Evolutionary conservation across 2,329 filamentous ascomycete species (phyloP).

Genomic region (Pseudogymnoascus sp.): DNA sequence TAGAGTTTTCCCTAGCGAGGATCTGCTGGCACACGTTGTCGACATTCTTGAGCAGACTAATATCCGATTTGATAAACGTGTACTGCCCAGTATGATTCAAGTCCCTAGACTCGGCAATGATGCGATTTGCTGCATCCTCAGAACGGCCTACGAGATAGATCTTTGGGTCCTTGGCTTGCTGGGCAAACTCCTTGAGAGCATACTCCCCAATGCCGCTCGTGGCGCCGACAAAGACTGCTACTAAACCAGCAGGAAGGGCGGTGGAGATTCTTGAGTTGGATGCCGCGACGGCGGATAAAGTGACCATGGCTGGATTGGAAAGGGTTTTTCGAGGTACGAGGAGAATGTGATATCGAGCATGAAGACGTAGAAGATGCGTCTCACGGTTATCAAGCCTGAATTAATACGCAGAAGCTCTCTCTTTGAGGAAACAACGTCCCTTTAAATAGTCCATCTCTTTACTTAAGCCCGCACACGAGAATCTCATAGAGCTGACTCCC

Average conservation of each 20-base stretch:
- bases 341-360: not conserved
- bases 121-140: conserved; percentile 31
- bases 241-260: conserved; percentile 32
- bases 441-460: not conserved
- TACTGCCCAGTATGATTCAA: conserved; percentile 37
- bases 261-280: conserved; percentile 31
- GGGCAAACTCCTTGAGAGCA: conserved; percentile 36
- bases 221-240: conserved; percentile 43
- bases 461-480: not conserved
- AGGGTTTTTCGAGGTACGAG: not conserved
- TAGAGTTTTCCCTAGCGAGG: conserved; percentile 37
- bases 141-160: conserved; percentile 42
- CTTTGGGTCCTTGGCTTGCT: conserved; percentile 30
- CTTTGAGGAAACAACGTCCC: not conserved
- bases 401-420: not conserved
- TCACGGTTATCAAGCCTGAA: not conserved
- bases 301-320: conserved; percentile 29
- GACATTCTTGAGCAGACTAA: conserved; percentile 38
- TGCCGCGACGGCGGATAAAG: conserved; percentile 23
- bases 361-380: not conserved
- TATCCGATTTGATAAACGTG: conserved; percentile 36
- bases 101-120: conserved; percentile 32
- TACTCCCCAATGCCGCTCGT: conserved; percentile 43
- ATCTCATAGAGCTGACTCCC: not conserved
- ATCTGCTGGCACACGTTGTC: conserved; percentile 42